Conservation (phyloP, 208 protist genomes). For the Porcisia hertigi region DNA sequence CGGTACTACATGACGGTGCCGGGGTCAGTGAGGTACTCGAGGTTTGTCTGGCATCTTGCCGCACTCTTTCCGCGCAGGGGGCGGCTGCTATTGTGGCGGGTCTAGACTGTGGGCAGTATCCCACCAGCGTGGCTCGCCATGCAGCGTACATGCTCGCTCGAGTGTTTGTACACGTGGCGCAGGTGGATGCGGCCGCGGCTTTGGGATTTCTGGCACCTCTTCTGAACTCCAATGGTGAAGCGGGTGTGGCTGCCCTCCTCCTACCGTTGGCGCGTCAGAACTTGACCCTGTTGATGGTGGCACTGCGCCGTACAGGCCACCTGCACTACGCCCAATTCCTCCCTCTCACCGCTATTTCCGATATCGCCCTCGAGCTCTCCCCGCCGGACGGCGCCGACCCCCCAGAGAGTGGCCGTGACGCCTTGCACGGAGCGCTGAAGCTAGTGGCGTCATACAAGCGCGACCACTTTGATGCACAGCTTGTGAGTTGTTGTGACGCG, state of each 20-base stretch:
- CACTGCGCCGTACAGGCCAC: slow-evolving; percentile 35
- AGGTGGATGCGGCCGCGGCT: slow-evolving; percentile 26
- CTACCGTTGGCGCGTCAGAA: slow-evolving; percentile 72
- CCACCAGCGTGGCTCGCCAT: slow-evolving; percentile 49
- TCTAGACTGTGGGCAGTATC: slow-evolving; percentile 36
- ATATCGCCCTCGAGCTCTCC: slow-evolving; percentile 47
- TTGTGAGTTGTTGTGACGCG: slow-evolving; percentile 42
- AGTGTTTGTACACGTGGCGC: slow-evolving; percentile 39
- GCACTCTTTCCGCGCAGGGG: slow-evolving; percentile 52
- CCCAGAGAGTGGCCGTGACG: slow-evolving; percentile 30
- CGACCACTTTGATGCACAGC: slow-evolving; percentile 26
- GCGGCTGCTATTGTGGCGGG: slow-evolving; percentile 34
- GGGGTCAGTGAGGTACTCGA: slow-evolving; percentile 25
- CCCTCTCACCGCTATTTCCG: slow-evolving; percentile 70
- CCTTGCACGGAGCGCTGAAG: slow-evolving; percentile 43
- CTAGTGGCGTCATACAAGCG: slow-evolving; percentile 34
- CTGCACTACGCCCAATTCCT: slow-evolving; percentile 38
- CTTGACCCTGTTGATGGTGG: slow-evolving; percentile 58
- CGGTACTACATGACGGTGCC: slow-evolving; percentile 24
- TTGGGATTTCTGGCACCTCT: slow-evolving; percentile 25
- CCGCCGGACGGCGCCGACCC: slow-evolving; percentile 28
- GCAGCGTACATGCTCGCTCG: slow-evolving; percentile 61
- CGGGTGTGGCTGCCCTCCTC: slow-evolving; percentile 36
- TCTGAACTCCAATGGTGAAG: slow-evolving; percentile 21
- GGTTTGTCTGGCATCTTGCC: slow-evolving; percentile 41